Base-by-base conservation (phyloP, 768 basidiomycete genomes). In the Pleurotus tuber-regium region DNA sequence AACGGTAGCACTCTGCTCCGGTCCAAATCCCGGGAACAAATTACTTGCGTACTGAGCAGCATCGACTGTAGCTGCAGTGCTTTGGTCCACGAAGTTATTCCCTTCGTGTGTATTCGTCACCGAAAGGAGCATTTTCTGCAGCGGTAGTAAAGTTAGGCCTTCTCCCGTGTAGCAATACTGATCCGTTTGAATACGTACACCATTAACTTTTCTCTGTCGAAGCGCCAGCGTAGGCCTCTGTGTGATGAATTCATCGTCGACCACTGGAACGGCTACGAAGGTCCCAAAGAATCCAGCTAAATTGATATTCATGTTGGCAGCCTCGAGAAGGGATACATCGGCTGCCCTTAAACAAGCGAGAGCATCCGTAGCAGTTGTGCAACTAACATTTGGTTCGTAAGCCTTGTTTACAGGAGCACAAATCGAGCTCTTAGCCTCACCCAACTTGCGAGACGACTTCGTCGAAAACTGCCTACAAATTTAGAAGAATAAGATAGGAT, bases 91-190 rank as follows among this genome's bases (percentile, higher is more conserved):
- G 33, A 72, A 68, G 2, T 11, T 1, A 4, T 43, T 49, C 19
- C 71, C 71, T 39, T 73, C 71, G 19, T 67, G 59, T 4, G 65
- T 43, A 28, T 69, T 73, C 12, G 43, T 57, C 2, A 70, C 38
- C 0, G 63, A 24, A 54, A 66, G 55, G 1, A 68, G 54, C 25
- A 59, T 57, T 36, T 19, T 9, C 35, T 36, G 19, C 8, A n/a
- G 19, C n/a, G n/a, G n/a, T n/a, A n/a, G n/a, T n/a, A n/a, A n/a
- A n/a, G n/a, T n/a, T n/a, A n/a, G n/a, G n/a, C n/a, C n/a, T n/a
- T n/a, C n/a, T n/a, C n/a, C n/a, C n/a, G n/a, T n/a, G n/a, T n/a
- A n/a, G n/a, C n/a, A n/a, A n/a, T n/a, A n/a, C n/a, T n/a, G 12
- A 16, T 6, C 8, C n/a, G 35, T 30, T 5, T 21, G 40, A 26